phyloP scores from a whole-genome alignment of 768 basidiomycete species.

The Fistulinella prunicolor region DNA sequence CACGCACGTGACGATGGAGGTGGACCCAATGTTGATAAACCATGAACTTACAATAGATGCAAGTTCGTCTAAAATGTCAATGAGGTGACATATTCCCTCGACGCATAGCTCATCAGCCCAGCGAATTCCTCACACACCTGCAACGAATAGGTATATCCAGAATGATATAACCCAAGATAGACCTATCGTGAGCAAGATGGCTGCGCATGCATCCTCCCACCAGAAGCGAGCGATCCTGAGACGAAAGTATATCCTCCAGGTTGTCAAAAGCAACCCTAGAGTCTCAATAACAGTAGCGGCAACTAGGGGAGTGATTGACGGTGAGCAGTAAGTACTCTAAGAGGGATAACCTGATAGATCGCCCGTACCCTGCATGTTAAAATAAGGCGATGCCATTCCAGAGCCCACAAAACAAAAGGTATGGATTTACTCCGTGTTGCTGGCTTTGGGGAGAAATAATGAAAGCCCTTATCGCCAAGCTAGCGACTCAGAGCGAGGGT shows the following conservation, averaged over 20 bases:
- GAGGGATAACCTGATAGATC: not conserved
- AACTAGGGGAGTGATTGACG: not conserved
- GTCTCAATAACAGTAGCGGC: not conserved
- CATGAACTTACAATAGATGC: not conserved
- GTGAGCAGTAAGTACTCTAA: not conserved
- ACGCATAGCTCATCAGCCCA: not conserved
- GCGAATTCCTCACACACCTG: not conserved
- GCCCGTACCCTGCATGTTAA: not conserved
- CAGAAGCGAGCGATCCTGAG: constrained; percentile 8
- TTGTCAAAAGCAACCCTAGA: constrained; percentile 3
- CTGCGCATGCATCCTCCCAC: constrained; percentile 16
- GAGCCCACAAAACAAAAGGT: not conserved
- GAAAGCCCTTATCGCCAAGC: not conserved
- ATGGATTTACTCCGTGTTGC: not conserved
- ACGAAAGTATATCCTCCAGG: constrained; percentile 4
- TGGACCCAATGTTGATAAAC: constrained; percentile 1
- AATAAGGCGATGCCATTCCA: not conserved
- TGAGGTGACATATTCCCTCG: not conserved
- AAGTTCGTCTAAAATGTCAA: not conserved
- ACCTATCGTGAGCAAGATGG: not conserved
- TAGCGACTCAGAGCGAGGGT: not conserved
- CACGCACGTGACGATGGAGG: constrained; percentile 1
- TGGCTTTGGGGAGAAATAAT: too few relatives aligned
- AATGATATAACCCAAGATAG: not conserved
- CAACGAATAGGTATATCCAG: not conserved